phyloP scores from a whole-genome alignment of 345 rosid genomes.

The Dipteronia dyeriana region DNA sequence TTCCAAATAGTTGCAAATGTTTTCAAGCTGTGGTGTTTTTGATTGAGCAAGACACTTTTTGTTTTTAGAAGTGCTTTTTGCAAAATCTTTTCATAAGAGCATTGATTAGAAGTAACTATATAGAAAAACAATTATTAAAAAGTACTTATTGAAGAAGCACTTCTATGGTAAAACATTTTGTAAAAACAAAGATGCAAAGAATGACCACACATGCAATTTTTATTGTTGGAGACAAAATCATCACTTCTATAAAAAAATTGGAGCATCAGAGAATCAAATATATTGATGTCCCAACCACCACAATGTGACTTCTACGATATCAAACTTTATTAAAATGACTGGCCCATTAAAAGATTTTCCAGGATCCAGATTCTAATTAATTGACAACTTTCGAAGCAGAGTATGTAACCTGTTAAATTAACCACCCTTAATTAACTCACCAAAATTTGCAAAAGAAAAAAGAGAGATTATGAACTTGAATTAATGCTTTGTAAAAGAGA shows the following conservation, averaged over 20 bases:
- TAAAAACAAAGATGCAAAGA: too few species aligned
- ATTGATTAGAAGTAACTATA: too few species aligned
- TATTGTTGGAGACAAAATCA: too few species aligned
- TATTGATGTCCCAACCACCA: background rate
- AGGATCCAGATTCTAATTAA: background rate
- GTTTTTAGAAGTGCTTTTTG: too few species aligned
- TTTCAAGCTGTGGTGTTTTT: too few species aligned
- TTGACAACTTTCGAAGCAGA: background rate
- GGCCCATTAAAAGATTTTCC: conserved; percentile 4
- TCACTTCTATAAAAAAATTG: background rate
- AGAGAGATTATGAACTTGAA: background rate
- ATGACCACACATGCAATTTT: too few species aligned
- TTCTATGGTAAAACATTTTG: too few species aligned
- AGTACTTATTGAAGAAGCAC: too few species aligned
- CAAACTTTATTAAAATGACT: conserved; percentile 2
- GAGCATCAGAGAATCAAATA: background rate
- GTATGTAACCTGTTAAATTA: background rate
- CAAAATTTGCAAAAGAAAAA: background rate
- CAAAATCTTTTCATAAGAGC: too few species aligned
- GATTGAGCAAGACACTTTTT: too few species aligned
- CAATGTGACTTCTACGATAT: background rate
- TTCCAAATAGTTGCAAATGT: too few species aligned
- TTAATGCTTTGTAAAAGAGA: background rate
- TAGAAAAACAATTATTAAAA: too few species aligned
- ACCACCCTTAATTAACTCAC: background rate